Percentiles rank a stretch among this genome's conserved stretches.
Conservation (phyloP, 2,329 filamentous ascomycete genomes). For the Xylariaceae sp. region DNA sequence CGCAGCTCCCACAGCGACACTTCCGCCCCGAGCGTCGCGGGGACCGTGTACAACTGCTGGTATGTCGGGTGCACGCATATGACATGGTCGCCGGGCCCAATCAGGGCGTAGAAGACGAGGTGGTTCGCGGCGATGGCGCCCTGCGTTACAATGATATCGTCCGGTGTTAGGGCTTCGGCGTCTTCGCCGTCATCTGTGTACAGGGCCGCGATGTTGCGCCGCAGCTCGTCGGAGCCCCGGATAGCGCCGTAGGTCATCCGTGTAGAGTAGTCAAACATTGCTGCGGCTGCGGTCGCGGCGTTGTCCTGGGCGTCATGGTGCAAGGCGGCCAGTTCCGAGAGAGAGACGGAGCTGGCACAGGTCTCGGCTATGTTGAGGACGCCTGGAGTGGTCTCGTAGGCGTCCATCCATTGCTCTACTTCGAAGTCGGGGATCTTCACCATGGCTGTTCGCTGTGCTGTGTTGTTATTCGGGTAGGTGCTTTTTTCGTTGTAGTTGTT, state of each 20-base stretch:
- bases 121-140: slow-evolving; percentile 86
- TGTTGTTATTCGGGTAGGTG: background rate
- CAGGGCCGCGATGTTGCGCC: slow-evolving; percentile 59
- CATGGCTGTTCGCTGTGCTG: slow-evolving; percentile 38
- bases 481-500: background rate
- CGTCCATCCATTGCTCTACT: slow-evolving; percentile 70
- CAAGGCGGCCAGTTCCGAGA: slow-evolving; percentile 61
- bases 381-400: slow-evolving; percentile 52
- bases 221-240: slow-evolving; percentile 59
- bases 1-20: slow-evolving; percentile 72
- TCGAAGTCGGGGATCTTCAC: slow-evolving; percentile 59
- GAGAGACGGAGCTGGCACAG: slow-evolving; percentile 69
- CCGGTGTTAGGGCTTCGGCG: slow-evolving; percentile 31
- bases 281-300: slow-evolving; percentile 36
- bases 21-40: slow-evolving; percentile 68
- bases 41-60: slow-evolving; percentile 76
- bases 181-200: slow-evolving; percentile 50
- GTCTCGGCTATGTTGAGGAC: slow-evolving; percentile 74
- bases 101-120: slow-evolving; percentile 67
- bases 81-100: slow-evolving; percentile 74
- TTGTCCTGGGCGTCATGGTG: slow-evolving; percentile 47
- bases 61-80: slow-evolving; percentile 85
- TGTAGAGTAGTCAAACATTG: slow-evolving; percentile 45
- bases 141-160: slow-evolving; percentile 70
- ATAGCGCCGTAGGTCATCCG: slow-evolving; percentile 72